Percentiles rank a stretch among this genome's conserved stretches.
Evolutionary conservation across 2,329 filamentous ascomycete genomes (phyloP).

Genomic region (Alternaria longipes): DNA sequence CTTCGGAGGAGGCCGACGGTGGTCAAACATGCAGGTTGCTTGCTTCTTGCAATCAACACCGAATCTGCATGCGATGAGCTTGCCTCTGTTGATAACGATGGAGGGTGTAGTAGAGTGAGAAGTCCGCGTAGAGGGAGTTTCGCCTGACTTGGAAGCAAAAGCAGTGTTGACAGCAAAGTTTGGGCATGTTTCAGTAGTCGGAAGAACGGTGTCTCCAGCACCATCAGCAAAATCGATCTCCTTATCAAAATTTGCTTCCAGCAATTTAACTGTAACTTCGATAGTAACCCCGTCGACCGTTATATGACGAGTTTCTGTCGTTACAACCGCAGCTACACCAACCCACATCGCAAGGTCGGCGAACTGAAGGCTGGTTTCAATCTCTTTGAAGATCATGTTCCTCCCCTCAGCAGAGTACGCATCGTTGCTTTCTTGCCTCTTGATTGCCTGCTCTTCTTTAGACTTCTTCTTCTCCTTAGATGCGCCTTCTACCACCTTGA

Average conservation of each 20-base stretch:
- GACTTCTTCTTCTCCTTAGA: background rate
- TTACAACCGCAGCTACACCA: background rate
- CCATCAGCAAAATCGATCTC: background rate
- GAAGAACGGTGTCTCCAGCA: background rate
- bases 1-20: background rate
- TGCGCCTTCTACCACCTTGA: no score
- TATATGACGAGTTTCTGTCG: background rate
- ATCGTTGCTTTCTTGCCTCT: background rate
- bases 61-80: background rate
- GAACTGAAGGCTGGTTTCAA: background rate
- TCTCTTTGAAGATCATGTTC: background rate
- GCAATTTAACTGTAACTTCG: background rate
- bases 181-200: no score
- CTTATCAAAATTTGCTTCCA: background rate
- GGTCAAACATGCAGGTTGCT: background rate
- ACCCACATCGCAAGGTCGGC: background rate
- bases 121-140: background rate
- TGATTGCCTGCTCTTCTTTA: background rate
- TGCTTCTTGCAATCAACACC: background rate
- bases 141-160: background rate
- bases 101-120: background rate
- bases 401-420: background rate
- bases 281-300: background rate
- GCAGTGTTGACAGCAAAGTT: background rate
- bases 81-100: no score